phyloP scores from a whole-genome alignment of 306 rosid species.

The Delonix regia region DNA sequence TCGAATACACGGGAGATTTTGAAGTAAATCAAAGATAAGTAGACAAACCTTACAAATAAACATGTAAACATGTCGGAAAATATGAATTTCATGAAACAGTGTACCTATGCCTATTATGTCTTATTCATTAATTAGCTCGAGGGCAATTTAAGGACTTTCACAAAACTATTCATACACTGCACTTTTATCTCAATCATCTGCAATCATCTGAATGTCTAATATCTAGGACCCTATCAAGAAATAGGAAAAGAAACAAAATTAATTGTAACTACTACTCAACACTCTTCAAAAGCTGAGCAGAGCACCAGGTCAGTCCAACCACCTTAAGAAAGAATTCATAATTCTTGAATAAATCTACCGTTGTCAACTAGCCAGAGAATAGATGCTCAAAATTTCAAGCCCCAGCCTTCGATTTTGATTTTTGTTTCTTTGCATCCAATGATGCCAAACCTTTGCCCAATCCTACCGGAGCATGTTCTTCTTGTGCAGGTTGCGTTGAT shows the following conservation, averaged over 20 bases:
- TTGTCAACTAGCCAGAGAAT: constrained; percentile 34
- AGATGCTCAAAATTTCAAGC: constrained; percentile 54
- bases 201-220: constrained; percentile 20
- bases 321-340: constrained; percentile 33
- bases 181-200: constrained; percentile 20
- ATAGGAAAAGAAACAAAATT: constrained; percentile 24
- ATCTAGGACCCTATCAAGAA: constrained; percentile 35
- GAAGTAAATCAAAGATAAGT: not conserved
- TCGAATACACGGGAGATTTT: not conserved
- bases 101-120: not conserved
- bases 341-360: constrained; percentile 39
- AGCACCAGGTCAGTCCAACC: constrained; percentile 38
- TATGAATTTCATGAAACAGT: not conserved
- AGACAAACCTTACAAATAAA: not conserved
- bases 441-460: constrained; percentile 81
- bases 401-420: constrained; percentile 66
- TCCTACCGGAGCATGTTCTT: constrained; percentile 74
- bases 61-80: not conserved
- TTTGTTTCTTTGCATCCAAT: constrained; percentile 81
- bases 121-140: not conserved
- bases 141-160: not conserved
- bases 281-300: constrained; percentile 37
- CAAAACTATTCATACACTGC: constrained; percentile 11
- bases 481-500: constrained; percentile 39
- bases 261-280: constrained; percentile 30